These are phyloP conservation scores for Sclerotinia minor DNA, from an alignment of 2,329 filamentous ascomycete species.

Conservation along the genomic window DNA sequence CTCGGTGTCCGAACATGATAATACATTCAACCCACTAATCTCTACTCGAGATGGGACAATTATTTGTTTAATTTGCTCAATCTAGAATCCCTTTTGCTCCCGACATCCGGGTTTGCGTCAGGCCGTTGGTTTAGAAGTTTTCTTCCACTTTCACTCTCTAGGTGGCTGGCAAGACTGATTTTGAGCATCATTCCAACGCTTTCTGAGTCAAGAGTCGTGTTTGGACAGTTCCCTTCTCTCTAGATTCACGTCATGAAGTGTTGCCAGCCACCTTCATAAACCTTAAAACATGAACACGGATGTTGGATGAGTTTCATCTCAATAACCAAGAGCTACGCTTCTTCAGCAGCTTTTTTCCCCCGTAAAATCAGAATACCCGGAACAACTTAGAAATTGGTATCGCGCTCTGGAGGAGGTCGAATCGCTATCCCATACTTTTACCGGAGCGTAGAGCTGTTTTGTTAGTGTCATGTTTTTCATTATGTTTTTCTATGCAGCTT, in stretches of 20 bases:
- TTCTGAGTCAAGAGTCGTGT: neutral
- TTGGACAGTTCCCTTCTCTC: neutral
- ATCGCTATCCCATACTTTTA: neutral
- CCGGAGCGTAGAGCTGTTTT: neutral
- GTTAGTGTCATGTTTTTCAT: neutral
- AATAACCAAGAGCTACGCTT: neutral
- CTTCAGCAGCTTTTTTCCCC: neutral
- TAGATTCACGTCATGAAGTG: constrained; percentile 2
- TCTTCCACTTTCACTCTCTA: neutral
- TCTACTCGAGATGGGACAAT: neutral
- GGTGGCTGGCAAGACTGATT: neutral
- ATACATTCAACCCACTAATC: neutral
- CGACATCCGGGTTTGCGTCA: neutral
- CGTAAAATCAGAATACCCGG: neutral
- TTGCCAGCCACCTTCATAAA: neutral
- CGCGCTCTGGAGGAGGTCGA: neutral
- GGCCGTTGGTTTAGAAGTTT: neutral
- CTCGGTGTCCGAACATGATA: neutral
- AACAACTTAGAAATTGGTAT: neutral
- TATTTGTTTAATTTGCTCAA: neutral
- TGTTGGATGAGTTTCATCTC: neutral
- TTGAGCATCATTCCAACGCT: neutral
- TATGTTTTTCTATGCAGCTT: neutral
- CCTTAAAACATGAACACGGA: neutral
- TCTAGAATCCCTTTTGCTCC: neutral